Evolutionary conservation across 2,329 filamentous ascomycete species (phyloP).

Genomic region (Hypoxylon sp.): DNA sequence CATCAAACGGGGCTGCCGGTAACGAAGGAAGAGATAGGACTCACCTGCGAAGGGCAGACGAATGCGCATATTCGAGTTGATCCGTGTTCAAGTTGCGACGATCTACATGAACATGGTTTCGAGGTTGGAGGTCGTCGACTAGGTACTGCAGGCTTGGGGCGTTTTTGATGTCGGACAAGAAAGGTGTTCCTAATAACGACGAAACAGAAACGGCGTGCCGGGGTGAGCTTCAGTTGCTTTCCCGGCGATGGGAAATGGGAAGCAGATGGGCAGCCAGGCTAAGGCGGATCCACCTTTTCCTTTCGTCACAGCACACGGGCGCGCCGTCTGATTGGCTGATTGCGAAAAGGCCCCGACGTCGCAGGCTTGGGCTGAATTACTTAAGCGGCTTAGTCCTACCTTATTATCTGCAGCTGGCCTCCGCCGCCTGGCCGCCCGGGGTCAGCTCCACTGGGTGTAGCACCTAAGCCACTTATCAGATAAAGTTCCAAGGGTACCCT

Average conservation of each 20-base stretch:
- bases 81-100: conserved; percentile 26
- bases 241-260: conserved; percentile 19
- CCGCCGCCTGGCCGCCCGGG: conserved; percentile 10
- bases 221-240: conserved; percentile 33
- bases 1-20: conserved; percentile 1
- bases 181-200: conserved; percentile 4
- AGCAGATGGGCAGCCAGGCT: conserved; percentile 11
- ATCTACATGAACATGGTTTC: conserved; percentile 39
- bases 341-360: conserved; percentile 5
- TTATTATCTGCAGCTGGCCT: conserved; percentile 38
- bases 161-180: conserved; percentile 10
- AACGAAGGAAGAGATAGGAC: conserved; percentile 54
- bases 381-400: conserved; percentile 22
- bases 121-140: conserved; percentile 1
- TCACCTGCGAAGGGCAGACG: conserved; percentile 89
- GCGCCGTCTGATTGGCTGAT: background rate
- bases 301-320: conserved; percentile 29
- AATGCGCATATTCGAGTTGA: conserved; percentile 77
- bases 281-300: conserved; percentile 13
- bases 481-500: conserved; percentile 14
- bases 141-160: background rate
- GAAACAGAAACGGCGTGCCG: conserved; percentile 16
- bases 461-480: conserved; percentile 26
- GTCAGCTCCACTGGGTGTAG: conserved; percentile 26
- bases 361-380: conserved; percentile 28